Conservation (phyloP, 371 early-diverging fungal species). For the Actinomucor elegans region DNA sequence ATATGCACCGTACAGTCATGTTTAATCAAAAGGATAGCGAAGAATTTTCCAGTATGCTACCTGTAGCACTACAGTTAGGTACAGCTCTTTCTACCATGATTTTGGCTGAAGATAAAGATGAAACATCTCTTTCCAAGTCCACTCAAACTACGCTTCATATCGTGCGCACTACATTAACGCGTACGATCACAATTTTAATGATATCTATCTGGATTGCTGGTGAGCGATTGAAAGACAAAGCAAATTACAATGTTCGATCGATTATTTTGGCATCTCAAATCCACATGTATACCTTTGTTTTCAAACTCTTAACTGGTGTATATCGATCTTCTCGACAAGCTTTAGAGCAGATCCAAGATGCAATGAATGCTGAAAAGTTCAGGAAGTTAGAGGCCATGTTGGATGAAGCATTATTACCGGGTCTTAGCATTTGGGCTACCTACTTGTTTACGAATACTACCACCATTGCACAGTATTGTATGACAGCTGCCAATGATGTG, state of each 20-base stretch:
- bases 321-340: conserved; percentile 24
- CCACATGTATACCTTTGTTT: conserved; percentile 29
- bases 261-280: conserved; percentile 31
- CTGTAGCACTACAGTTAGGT: conserved; percentile 12
- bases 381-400: conserved; percentile 15
- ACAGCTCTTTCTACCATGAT: not conserved
- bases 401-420: conserved; percentile 32
- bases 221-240: conserved; percentile 35
- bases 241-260: conserved; percentile 23
- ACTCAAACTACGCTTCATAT: conserved; percentile 27
- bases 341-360: conserved; percentile 13
- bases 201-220: conserved; percentile 45
- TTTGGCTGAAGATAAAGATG: not conserved
- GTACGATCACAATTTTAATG: conserved; percentile 34
- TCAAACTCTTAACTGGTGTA: conserved; percentile 23
- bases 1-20: conserved; percentile 41
- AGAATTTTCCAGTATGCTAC: conserved; percentile 4
- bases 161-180: conserved; percentile 35
- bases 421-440: conserved; percentile 46
- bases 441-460: conserved; percentile 31
- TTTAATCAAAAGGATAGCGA: conserved; percentile 25
- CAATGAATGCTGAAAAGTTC: conserved; percentile 8
- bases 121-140: not conserved
- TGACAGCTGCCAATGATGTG: conserved; percentile 16
- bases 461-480: conserved; percentile 34